Conservation (phyloP, 148 eudicot species). For the Rhododendron ferrugineum region DNA sequence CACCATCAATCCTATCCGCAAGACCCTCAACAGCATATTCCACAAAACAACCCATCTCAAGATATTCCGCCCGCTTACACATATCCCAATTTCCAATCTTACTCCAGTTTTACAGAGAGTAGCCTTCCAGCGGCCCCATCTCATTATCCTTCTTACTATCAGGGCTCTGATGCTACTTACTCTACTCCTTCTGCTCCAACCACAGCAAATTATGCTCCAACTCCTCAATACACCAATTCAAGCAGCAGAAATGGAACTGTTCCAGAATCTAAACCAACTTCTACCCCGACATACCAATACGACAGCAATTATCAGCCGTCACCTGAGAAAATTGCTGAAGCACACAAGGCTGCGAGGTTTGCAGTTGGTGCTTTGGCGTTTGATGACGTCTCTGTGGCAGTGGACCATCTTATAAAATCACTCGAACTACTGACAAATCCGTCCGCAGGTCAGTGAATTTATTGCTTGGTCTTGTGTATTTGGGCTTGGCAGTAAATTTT, state of each 20-base stretch:
- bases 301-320: slow-evolving; percentile 75
- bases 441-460: slow-evolving; percentile 55
- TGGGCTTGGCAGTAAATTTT: background rate
- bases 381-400: slow-evolving; percentile 79
- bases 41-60: slow-evolving; percentile 55
- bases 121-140: slow-evolving; percentile 67
- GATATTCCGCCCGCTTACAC: slow-evolving; percentile 40
- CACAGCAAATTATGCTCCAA: slow-evolving; percentile 32
- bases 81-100: slow-evolving; percentile 79
- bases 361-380: slow-evolving; percentile 97
- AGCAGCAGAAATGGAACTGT: slow-evolving; percentile 40
- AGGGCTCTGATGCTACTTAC: slow-evolving; percentile 62
- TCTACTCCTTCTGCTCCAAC: slow-evolving; percentile 38
- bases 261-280: slow-evolving; percentile 33
- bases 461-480: slow-evolving; percentile 5
- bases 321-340: slow-evolving; percentile 87
- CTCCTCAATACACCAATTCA: slow-evolving; percentile 39
- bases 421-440: slow-evolving; percentile 88
- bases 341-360: slow-evolving; percentile 95
- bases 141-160: slow-evolving; percentile 55
- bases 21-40: slow-evolving; percentile 47
- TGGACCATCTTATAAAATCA: slow-evolving; percentile 76
- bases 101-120: slow-evolving; percentile 76
- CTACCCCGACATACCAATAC: slow-evolving; percentile 41
- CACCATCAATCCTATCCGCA: slow-evolving; percentile 48